phyloP scores from a whole-genome alignment of 345 rosid genomes.

The Rhodamnia rubescens region DNA sequence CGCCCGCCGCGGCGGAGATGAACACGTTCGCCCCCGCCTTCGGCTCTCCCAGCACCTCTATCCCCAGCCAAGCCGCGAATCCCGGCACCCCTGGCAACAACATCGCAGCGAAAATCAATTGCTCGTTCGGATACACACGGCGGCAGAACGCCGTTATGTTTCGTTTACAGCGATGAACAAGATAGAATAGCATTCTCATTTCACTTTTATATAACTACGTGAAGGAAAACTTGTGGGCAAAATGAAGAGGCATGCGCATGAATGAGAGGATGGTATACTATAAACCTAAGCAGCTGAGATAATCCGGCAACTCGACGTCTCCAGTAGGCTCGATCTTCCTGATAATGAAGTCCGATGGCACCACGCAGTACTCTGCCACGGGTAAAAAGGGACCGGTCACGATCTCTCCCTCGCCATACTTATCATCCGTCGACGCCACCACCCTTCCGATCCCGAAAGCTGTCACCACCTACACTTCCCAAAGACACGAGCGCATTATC shows the following conservation, averaged over 20 bases:
- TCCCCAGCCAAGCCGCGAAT: slow-evolving; percentile 39
- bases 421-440: slow-evolving; percentile 15
- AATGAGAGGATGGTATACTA: not conserved
- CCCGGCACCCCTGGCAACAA: slow-evolving; percentile 21
- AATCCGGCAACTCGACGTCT: slow-evolving; percentile 11
- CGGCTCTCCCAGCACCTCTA: slow-evolving; percentile 23
- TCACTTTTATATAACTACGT: too few species aligned
- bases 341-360: slow-evolving; percentile 3
- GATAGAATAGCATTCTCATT: too few species aligned
- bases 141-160: not conserved
- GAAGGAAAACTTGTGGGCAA: not conserved
- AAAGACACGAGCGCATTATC: too few species aligned
- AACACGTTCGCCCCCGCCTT: slow-evolving; percentile 28
- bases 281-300: slow-evolving; percentile 25
- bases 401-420: slow-evolving; percentile 13
- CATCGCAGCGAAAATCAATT: not conserved
- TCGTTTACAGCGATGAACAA: not conserved
- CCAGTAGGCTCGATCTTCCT: slow-evolving; percentile 10
- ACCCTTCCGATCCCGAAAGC: slow-evolving; percentile 28
- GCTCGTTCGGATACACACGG: too few species aligned
- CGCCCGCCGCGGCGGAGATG: slow-evolving; percentile 43
- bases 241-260: not conserved
- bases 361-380: slow-evolving; percentile 17
- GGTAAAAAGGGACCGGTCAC: slow-evolving; percentile 7
- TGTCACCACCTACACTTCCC: slow-evolving; percentile 3